A percentile compares a stretch with the other conserved stretches of the same genome.
Conservation (phyloP, 352 stramenopile genomes). For the Globisporangium radiosum region DNA sequence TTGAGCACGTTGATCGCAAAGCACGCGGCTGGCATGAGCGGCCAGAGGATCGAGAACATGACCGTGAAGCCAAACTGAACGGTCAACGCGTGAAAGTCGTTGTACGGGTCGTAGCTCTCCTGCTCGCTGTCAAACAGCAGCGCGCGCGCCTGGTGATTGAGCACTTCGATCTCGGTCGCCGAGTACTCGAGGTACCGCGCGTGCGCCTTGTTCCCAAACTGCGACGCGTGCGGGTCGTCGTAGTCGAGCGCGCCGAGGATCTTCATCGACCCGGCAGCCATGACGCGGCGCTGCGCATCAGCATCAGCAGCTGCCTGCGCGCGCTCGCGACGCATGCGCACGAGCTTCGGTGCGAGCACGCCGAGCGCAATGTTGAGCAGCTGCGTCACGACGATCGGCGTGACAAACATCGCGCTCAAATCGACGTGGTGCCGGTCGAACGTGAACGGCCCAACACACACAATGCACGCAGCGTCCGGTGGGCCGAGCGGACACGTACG, state of each 20-base stretch:
- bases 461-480: conserved; percentile 64
- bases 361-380: conserved; percentile 69
- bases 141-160: conserved; percentile 61
- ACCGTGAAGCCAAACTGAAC: conserved; percentile 73
- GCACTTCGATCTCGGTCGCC: conserved; percentile 48
- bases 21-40: conserved; percentile 65
- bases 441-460: conserved; percentile 75
- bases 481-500: conserved; percentile 52
- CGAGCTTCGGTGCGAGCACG: conserved; percentile 56
- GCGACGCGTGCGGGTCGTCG: conserved; percentile 54
- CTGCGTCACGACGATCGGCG: conserved; percentile 81
- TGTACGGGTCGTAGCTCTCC: conserved; percentile 68
- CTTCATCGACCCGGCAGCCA: conserved; percentile 68
- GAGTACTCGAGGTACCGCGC: conserved; percentile 64
- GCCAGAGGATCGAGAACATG: conserved; percentile 81
- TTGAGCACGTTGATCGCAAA: conserved; percentile 72
- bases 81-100: conserved; percentile 66
- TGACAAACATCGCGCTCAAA: conserved; percentile 81
- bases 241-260: conserved; percentile 80
- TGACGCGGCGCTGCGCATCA: conserved; percentile 58
- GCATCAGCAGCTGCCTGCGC: conserved; percentile 53
- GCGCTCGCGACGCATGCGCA: conserved; percentile 58
- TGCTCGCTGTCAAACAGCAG: conserved; percentile 72
- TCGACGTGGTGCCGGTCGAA: conserved; percentile 84
- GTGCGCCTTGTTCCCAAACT: conserved; percentile 68